Conservation (phyloP, 1,284 basidiomycete genomes). For the Leccinum insolens region DNA sequence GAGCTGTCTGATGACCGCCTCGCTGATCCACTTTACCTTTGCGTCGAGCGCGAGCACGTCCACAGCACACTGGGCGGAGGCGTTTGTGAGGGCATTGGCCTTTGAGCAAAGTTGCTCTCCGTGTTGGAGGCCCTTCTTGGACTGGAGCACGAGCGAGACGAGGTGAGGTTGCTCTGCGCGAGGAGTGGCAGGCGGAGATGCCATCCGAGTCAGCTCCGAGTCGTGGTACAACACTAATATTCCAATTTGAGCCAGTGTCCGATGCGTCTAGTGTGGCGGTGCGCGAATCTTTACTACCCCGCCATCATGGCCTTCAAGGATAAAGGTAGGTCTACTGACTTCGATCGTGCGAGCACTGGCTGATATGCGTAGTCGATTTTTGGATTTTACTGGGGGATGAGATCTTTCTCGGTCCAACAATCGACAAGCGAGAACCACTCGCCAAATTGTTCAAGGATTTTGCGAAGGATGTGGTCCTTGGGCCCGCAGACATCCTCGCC, state of each 20-base stretch:
- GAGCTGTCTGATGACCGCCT: slow-evolving; percentile 73
- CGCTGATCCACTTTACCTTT: slow-evolving; percentile 73
- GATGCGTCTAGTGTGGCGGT: too few species aligned
- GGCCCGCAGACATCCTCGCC: neutral
- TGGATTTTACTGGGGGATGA: neutral
- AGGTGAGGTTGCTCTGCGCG: slow-evolving; percentile 53
- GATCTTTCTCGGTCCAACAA: neutral
- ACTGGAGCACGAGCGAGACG: slow-evolving; percentile 73
- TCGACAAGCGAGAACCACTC: neutral
- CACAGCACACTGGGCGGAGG: slow-evolving; percentile 62
- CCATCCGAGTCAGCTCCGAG: neutral
- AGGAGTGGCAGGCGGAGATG: slow-evolving; percentile 7
- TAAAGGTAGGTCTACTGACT: neutral
- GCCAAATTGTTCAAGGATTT: neutral
- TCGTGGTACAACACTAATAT: neutral
- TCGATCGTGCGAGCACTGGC: neutral
- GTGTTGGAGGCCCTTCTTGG: slow-evolving; percentile 77
- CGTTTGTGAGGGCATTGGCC: slow-evolving; percentile 60
- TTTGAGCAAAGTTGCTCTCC: slow-evolving; percentile 72
- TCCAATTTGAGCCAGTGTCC: neutral
- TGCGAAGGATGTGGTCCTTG: neutral
- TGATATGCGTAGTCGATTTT: neutral
- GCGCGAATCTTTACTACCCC: too few species aligned
- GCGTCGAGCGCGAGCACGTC: slow-evolving; percentile 77
- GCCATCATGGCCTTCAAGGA: neutral